Evolutionary conservation across 345 rosid genomes (phyloP), one percentile per base, ranked within the genome.

Genomic region (Salix arbutifolia): DNA sequence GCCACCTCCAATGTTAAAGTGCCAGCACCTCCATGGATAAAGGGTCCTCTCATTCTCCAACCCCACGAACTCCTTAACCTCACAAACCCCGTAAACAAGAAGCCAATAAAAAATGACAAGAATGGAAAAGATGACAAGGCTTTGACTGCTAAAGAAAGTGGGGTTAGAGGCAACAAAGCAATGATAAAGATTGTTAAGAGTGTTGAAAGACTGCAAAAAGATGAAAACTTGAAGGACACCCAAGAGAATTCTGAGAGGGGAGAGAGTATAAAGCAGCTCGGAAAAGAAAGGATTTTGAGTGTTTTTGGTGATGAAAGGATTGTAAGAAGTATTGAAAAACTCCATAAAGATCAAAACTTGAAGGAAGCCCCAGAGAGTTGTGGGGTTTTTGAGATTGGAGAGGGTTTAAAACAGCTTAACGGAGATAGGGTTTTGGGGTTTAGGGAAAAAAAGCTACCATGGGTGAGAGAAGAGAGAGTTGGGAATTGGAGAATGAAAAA

Each of bases 21-120:
- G 71, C 90, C 93, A 28, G 85, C 90, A 4, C 84, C 97, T 79
- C 97, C 97, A 65, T 91, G 96, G 97, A 88, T 89, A 89, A 87
- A 80, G 74, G 83, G 85, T 79, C 87, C 92, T 66, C 83, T 87
- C 67, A 81, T 87, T 71, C 87, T 84, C 74, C 88, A 83, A 74
- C 85, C 92, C 61, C 85, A 82, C n/a, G 86, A 89, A 65, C 61
- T 87, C 71, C 52, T 67, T 61, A 74, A 87, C 75, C 82, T 78
- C 72, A 73, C 86, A 1, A 58, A 74, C 77, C 74, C 82, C 75
- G 67, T 33, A 72, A 65, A 44, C 21, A 82, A 79, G 60, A 83
- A 46, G 35, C 28, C 52, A 38, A 77, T 72, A 35, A 77, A 21
- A n/a, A 35, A 64, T 21, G 81, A 74, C 0, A 66, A 77, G 3